phyloP scores from a whole-genome alignment of 306 rosid genomes.

The Trifolium subterraneum region DNA sequence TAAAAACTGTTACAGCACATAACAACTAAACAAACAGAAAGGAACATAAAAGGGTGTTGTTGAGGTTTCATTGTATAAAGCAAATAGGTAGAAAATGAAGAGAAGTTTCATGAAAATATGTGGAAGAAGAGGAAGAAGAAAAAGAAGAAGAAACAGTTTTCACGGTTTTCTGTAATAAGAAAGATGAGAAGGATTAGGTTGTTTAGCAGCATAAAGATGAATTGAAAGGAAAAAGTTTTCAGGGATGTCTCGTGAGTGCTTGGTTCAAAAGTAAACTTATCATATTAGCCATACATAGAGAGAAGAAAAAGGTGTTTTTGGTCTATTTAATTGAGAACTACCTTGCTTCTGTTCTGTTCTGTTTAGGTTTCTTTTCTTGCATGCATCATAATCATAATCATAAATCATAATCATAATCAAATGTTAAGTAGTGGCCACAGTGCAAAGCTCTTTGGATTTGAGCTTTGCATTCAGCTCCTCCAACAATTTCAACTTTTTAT shows the following conservation, averaged over 20 bases:
- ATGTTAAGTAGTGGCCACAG: slow-evolving; percentile 64
- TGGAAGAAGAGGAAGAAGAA: slow-evolving; percentile 36
- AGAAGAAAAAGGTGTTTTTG: slow-evolving; percentile 38
- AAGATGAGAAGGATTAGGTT: slow-evolving; percentile 68
- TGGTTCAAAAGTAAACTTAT: slow-evolving; percentile 62
- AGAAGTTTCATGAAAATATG: slow-evolving; percentile 47
- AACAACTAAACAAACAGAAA: slow-evolving; percentile 30
- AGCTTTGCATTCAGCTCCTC: slow-evolving; percentile 43
- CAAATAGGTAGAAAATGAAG: slow-evolving; percentile 44
- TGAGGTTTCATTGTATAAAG: slow-evolving; percentile 53
- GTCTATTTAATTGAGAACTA: slow-evolving; percentile 51
- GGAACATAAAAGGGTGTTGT: slow-evolving; percentile 5
- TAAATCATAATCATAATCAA: slow-evolving; percentile 19
- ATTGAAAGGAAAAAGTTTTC: slow-evolving; percentile 68
- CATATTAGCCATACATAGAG: slow-evolving; percentile 33
- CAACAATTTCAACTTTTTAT: slow-evolving; percentile 51
- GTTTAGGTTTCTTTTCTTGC: slow-evolving; percentile 55
- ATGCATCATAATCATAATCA: slow-evolving; percentile 48
- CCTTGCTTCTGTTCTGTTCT: slow-evolving; percentile 47
- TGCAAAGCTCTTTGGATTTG: slow-evolving; percentile 47
- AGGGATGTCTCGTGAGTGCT: slow-evolving; percentile 85
- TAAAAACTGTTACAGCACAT: slow-evolving; percentile 10
- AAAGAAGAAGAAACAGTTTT: slow-evolving; percentile 50
- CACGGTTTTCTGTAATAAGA: slow-evolving; percentile 61
- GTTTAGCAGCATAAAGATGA: slow-evolving; percentile 79